Evolutionary conservation across 169 alveolate genomes (phyloP).

Genomic region (Plasmodium cynomolgi): DNA sequence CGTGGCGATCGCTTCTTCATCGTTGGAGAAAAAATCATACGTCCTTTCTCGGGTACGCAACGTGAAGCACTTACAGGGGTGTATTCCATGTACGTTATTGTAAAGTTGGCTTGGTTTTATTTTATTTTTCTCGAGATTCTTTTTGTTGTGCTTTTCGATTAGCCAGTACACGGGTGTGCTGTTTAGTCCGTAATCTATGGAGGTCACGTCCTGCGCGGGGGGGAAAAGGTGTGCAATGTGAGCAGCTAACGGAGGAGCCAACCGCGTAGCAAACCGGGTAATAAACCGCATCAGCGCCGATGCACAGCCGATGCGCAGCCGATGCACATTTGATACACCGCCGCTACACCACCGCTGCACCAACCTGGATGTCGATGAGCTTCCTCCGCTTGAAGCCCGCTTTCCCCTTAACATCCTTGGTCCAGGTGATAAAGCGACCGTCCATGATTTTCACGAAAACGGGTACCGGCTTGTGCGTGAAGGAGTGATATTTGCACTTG

Average conservation of each 20-base stretch:
- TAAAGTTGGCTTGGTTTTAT: conserved; percentile 16
- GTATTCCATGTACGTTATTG: conserved; percentile 8
- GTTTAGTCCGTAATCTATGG: conserved; percentile 43
- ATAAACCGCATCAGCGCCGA: not conserved
- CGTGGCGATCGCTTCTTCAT: conserved; percentile 32
- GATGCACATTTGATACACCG: no score
- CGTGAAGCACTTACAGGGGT: conserved; percentile 59
- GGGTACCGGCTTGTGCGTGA: conserved; percentile 50
- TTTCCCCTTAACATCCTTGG: not conserved
- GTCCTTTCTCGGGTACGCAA: conserved; percentile 39
- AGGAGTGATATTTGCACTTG: conserved; percentile 55
- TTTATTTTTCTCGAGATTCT: conserved; percentile 33
- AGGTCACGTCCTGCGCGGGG: conserved; percentile 30
- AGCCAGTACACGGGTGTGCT: conserved; percentile 76
- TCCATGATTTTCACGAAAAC: conserved; percentile 40
- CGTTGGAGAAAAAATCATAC: conserved; percentile 62
- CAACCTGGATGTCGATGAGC: conserved; percentile 66
- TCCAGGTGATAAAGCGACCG: conserved; percentile 43
- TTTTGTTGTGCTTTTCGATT: conserved; percentile 50
- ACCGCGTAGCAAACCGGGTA: not conserved
- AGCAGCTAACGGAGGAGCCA: not conserved
- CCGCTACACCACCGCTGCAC: not conserved
- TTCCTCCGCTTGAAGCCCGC: conserved; percentile 29
- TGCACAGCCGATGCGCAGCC: not conserved
- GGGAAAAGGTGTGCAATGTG: not conserved